These are phyloP conservation scores for Trichoderma sp. DNA, from an alignment of 2,329 filamentous ascomycete genomes.

Conservation along the genomic window DNA sequence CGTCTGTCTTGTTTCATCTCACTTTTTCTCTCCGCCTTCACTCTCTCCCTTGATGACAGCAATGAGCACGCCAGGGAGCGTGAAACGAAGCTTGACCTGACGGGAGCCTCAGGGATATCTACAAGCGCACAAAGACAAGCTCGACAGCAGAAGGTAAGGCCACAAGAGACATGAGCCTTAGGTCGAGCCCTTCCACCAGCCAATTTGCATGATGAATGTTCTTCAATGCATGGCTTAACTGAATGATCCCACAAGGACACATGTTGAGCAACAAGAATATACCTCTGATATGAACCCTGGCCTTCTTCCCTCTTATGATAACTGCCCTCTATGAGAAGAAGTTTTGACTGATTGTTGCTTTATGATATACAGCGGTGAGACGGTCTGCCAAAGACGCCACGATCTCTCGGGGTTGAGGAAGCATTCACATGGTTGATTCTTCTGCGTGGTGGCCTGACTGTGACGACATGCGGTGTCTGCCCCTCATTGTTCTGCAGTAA, in stretches of 20 bases:
- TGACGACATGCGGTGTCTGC: neutral
- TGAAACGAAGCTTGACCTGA: neutral
- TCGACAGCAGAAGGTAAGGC: neutral
- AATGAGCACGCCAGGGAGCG: neutral
- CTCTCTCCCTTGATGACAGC: neutral
- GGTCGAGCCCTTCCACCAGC: no score
- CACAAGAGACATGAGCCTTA: constrained; percentile 33
- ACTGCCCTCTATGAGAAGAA: neutral
- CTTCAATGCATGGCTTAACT: constrained; percentile 43
- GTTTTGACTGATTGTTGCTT: neutral
- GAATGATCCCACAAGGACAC: constrained; percentile 33
- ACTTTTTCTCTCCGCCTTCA: neutral
- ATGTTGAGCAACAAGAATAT: constrained; percentile 37
- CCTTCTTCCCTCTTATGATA: neutral
- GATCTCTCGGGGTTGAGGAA: neutral
- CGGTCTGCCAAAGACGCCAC: no score
- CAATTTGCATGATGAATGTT: constrained; percentile 41
- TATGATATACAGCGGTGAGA: neutral
- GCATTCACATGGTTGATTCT: neutral
- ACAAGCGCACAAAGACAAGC: no score
- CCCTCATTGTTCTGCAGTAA: neutral
- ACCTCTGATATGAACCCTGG: constrained; percentile 35
- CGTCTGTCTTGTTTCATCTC: neutral
- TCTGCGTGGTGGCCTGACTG: no score
- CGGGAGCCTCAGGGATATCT: neutral